Percentiles rank a stretch among this genome's conserved stretches.
These are phyloP conservation scores for Solanum habrochaites DNA, from an alignment of 257 asterid species.

Conservation along the genomic window DNA sequence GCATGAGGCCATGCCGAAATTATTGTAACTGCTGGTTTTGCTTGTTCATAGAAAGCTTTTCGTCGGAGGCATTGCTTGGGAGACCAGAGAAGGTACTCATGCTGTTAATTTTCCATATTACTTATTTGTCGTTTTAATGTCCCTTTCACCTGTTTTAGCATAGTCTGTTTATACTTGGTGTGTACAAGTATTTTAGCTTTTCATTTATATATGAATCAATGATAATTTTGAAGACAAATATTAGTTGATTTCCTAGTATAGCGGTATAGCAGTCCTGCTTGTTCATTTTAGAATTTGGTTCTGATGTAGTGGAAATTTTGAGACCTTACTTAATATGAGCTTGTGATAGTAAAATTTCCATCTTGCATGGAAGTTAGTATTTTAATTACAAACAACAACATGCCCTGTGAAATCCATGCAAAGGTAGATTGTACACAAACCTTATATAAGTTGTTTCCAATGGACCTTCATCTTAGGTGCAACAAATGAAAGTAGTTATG, in stretches of 20 bases:
- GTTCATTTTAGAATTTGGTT: background rate
- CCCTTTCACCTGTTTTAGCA: background rate
- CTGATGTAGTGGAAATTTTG: background rate
- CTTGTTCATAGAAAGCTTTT: constrained; percentile 91
- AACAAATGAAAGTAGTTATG: background rate
- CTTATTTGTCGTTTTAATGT: background rate
- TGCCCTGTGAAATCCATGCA: background rate
- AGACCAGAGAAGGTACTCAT: constrained; percentile 82
- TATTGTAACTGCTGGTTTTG: constrained; percentile 70
- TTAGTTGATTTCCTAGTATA: background rate
- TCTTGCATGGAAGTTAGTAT: background rate
- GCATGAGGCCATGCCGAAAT: constrained; percentile 28
- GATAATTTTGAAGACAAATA: background rate
- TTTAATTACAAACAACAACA: background rate
- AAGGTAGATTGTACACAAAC: background rate
- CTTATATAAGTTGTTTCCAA: background rate
- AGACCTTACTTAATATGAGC: background rate
- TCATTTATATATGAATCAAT: background rate
- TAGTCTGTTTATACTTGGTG: background rate
- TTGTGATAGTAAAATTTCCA: background rate
- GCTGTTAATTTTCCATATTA: background rate
- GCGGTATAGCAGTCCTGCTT: background rate
- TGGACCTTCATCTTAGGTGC: background rate
- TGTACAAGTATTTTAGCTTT: background rate
- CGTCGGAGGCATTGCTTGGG: constrained; percentile 99